Percentiles rank a stretch among this genome's conserved stretches.
Evolutionary conservation across 2,329 filamentous ascomycete genomes (phyloP).

Genomic region (Truncatella angustata): DNA sequence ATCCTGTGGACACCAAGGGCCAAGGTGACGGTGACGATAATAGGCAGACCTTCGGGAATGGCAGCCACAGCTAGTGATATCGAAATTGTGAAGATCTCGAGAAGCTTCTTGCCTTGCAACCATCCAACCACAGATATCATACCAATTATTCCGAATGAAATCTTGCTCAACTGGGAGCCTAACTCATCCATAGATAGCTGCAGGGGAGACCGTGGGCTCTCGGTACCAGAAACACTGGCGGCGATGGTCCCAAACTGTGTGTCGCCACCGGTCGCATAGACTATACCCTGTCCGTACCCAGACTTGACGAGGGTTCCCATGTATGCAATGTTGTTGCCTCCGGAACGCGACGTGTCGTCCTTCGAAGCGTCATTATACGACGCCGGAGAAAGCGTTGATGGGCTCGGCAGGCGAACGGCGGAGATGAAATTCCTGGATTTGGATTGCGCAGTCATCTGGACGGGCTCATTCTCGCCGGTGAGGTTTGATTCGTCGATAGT

Average conservation of each 20-base stretch:
- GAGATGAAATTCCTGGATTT: constrained; percentile 31
- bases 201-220: constrained; percentile 89
- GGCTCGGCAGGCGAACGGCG: constrained; percentile 33
- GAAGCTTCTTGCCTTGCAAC: constrained; percentile 80
- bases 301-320: constrained; percentile 97
- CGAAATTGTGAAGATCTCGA: constrained; percentile 97
- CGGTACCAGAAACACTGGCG: constrained; percentile 88
- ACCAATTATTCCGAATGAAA: constrained; percentile 91
- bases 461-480: constrained; percentile 94
- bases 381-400: constrained; percentile 47
- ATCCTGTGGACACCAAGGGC: constrained; percentile 94
- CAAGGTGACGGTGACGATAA: constrained; percentile 96
- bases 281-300: constrained; percentile 90
- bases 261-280: constrained; percentile 91
- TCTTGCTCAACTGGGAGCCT: constrained; percentile 92
- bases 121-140: constrained; percentile 90
- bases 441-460: constrained; percentile 71
- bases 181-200: constrained; percentile 98
- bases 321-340: constrained; percentile 89
- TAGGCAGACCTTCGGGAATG: constrained; percentile 92
- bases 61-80: constrained; percentile 95
- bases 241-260: constrained; percentile 98
- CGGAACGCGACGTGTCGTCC: constrained; percentile 67
- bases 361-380: constrained; percentile 59
- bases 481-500: constrained; percentile 96